phyloP scores from a whole-genome alignment of 148 eudicot species.

The Fagopyrum homotropicum region DNA sequence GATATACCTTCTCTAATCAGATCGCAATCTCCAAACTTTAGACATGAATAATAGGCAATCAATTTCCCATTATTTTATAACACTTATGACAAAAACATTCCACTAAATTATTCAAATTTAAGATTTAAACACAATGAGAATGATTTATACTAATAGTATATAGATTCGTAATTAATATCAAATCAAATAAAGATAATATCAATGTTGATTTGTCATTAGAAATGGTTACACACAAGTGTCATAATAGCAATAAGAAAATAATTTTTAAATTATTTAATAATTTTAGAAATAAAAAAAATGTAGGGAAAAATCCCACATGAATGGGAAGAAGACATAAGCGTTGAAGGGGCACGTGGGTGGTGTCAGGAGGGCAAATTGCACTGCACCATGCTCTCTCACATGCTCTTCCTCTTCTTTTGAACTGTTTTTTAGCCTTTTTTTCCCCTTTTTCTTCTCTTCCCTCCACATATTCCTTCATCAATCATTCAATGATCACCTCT shows the following conservation, averaged over 20 bases:
- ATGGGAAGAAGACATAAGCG: conserved; percentile 9
- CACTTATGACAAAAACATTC: too few relatives aligned
- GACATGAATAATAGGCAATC: too few relatives aligned
- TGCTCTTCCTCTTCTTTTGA: neutral
- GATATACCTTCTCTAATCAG: too few relatives aligned
- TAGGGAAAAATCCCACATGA: conserved; percentile 5
- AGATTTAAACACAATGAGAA: too few relatives aligned
- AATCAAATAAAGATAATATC: neutral
- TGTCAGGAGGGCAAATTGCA: conserved; percentile 2
- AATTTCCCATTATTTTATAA: too few relatives aligned
- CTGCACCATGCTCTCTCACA: conserved; percentile 6
- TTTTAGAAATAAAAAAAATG: neutral
- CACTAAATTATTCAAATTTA: too few relatives aligned
- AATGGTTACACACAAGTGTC: neutral
- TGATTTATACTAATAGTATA: too few relatives aligned
- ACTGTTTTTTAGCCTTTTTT: neutral
- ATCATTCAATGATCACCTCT: conserved; percentile 6
- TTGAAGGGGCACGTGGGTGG: conserved; percentile 8
- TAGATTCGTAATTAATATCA: neutral
- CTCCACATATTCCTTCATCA: neutral
- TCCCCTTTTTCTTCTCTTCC: neutral
- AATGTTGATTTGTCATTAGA: too few relatives aligned
- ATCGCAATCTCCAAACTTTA: too few relatives aligned
- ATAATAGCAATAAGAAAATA: neutral
- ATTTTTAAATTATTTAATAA: neutral